Evolutionary conservation across 1,284 basidiomycete genomes (phyloP).

Genomic region (Malassezia yamatoensis): DNA sequence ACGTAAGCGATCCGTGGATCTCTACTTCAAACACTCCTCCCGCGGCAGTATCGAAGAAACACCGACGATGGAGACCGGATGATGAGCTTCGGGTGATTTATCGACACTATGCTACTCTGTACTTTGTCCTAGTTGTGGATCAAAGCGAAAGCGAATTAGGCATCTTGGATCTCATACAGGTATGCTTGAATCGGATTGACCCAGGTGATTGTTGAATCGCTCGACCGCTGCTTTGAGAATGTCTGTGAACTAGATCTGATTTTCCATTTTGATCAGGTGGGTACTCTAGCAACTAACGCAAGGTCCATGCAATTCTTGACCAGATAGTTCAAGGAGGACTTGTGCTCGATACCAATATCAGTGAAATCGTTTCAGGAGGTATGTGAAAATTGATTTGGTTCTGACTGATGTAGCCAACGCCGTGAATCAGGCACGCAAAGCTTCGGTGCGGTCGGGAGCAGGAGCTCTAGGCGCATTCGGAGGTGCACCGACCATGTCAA

Average conservation of each 20-base stretch:
- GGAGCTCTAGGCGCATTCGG: background rate
- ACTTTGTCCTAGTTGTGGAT: constrained; percentile 95
- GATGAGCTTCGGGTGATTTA: constrained; percentile 45
- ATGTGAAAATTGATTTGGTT: background rate
- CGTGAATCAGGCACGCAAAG: constrained; percentile 16
- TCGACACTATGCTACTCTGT: constrained; percentile 75
- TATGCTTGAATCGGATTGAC: constrained; percentile 47
- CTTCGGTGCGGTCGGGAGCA: constrained; percentile 1
- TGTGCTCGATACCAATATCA: constrained; percentile 94
- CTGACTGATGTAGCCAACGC: constrained; percentile 52
- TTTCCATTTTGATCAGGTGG: constrained; percentile 93
- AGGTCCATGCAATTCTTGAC: constrained; percentile 81
- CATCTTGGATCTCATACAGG: constrained; percentile 92
- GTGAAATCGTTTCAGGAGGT: constrained; percentile 64
- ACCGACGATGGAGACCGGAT: constrained; percentile 13
- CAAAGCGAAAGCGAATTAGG: constrained; percentile 89
- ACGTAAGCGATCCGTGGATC: constrained; percentile 10
- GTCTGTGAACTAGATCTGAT: constrained; percentile 97
- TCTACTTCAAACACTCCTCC: background rate
- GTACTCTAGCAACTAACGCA: constrained; percentile 20
- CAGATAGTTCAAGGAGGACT: constrained; percentile 95
- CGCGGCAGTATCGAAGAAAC: background rate
- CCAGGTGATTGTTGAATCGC: constrained; percentile 87
- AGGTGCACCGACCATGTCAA: background rate
- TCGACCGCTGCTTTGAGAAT: constrained; percentile 92